phyloP scores from a whole-genome alignment of 768 basidiomycete genomes.

The Imleria badia region DNA sequence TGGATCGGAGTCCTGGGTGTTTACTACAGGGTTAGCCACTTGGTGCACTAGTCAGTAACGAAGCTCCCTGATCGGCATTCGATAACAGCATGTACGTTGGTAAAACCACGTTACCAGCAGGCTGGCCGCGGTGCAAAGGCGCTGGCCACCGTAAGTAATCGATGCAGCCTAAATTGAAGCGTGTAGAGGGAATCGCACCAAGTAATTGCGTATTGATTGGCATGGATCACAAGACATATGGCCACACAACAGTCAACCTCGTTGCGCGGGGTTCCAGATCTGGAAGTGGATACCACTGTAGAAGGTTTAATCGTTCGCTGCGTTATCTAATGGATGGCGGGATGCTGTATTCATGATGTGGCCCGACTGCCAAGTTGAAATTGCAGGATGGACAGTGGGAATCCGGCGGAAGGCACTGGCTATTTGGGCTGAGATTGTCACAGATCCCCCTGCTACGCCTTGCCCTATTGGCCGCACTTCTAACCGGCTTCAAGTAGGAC shows the following conservation, averaged over 20 bases:
- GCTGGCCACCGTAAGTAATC: conserved; percentile 1
- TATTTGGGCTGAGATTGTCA: background rate
- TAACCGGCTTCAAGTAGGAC: too few species aligned
- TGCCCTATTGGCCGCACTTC: background rate
- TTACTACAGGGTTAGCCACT: too few species aligned
- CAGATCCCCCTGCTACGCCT: background rate
- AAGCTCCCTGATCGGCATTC: conserved; percentile 7
- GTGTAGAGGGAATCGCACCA: background rate
- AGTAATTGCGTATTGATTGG: background rate
- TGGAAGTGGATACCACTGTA: background rate
- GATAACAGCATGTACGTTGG: background rate
- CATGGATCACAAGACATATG: background rate
- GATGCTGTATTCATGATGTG: conserved; percentile 19
- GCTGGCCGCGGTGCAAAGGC: conserved; percentile 1
- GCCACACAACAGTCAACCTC: conserved; percentile 6
- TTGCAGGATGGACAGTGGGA: background rate
- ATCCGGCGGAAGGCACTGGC: background rate
- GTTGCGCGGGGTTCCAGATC: conserved; percentile 7
- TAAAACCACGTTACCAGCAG: conserved; percentile 6
- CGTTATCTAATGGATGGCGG: conserved; percentile 13
- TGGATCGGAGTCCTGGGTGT: too few species aligned
- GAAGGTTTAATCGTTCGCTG: conserved; percentile 1
- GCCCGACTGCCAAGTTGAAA: conserved; percentile 7
- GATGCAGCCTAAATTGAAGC: too few species aligned
- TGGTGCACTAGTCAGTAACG: conserved; percentile 7